Percentiles rank a stretch among this genome's conserved stretches.
These are phyloP conservation scores for Penicillium parvum DNA, from an alignment of 495 filamentous ascomycete species.

Conservation along the genomic window DNA sequence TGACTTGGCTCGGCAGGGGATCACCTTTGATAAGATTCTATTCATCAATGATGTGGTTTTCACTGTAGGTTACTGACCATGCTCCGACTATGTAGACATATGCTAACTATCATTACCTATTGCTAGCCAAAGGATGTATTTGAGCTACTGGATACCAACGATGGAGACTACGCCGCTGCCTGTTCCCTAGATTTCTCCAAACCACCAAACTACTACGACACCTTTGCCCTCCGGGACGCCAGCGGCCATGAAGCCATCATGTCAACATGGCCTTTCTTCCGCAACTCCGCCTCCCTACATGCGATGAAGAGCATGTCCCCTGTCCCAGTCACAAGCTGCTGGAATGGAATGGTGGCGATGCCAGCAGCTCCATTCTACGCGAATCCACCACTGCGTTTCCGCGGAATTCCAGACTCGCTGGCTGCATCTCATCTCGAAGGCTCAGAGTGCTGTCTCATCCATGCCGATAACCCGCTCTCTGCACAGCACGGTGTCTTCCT, in stretches of 20 bases:
- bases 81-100: background rate
- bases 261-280: constrained; percentile 77
- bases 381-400: constrained; percentile 52
- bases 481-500: constrained; percentile 60
- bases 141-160: constrained; percentile 65
- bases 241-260: constrained; percentile 57
- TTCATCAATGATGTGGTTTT: constrained; percentile 78
- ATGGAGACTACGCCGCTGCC: constrained; percentile 71
- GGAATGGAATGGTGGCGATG: constrained; percentile 75
- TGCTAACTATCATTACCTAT: background rate
- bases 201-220: constrained; percentile 72
- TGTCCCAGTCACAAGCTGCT: constrained; percentile 71
- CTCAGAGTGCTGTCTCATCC: constrained; percentile 80
- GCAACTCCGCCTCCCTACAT: constrained; percentile 51
- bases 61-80: constrained; percentile 40
- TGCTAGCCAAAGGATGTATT: constrained; percentile 56
- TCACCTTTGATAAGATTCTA: constrained; percentile 61
- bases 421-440: constrained; percentile 67
- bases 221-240: constrained; percentile 75
- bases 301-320: constrained; percentile 53
- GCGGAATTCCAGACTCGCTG: constrained; percentile 66
- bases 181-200: constrained; percentile 75
- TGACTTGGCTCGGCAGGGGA: constrained; percentile 40
- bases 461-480: constrained; percentile 63
- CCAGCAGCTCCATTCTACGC: constrained; percentile 54